Percentiles rank a stretch among this genome's conserved stretches.
Evolutionary conservation across 2,329 filamentous ascomycete species (phyloP).

Genomic region (Sporothrix variecibatus): DNA sequence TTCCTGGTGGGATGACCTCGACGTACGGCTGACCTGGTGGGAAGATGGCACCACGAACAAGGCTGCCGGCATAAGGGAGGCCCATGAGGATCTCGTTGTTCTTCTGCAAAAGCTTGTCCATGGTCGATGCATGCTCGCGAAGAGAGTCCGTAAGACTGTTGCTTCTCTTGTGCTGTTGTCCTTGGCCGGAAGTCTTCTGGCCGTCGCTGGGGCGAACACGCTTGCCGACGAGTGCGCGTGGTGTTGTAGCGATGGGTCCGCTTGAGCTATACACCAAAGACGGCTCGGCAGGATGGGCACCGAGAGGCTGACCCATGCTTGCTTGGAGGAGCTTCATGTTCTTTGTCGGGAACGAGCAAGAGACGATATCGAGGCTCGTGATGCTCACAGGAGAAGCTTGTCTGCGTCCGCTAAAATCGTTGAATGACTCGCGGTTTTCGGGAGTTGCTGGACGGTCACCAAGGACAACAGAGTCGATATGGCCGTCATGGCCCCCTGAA

Average conservation of each 20-base stretch:
- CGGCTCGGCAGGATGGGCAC: conserved; percentile 59
- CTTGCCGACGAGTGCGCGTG: conserved; percentile 60
- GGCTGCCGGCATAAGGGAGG: conserved; percentile 72
- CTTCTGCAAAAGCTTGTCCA: conserved; percentile 54
- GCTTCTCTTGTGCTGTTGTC: conserved; percentile 71
- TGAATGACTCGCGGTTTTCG: conserved; percentile 37
- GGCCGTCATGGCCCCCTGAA: conserved; percentile 45
- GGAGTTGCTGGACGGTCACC: conserved; percentile 52
- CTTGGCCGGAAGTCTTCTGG: conserved; percentile 38
- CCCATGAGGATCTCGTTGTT: conserved; percentile 62
- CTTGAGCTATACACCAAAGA: conserved; percentile 50
- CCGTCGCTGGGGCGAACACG: conserved; percentile 51
- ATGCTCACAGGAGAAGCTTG: conserved; percentile 58
- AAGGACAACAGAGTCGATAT: conserved; percentile 51
- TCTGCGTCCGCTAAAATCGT: conserved; percentile 38
- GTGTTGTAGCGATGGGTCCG: conserved; percentile 59
- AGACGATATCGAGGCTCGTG: conserved; percentile 61
- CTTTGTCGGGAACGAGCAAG: conserved; percentile 64
- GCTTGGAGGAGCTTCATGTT: conserved; percentile 44
- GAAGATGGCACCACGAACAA: conserved; percentile 83
- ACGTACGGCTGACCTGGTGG: conserved; percentile 83
- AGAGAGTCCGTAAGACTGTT: conserved; percentile 86
- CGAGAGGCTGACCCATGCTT: conserved; percentile 47
- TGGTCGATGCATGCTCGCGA: conserved; percentile 60
- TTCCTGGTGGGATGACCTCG: conserved; percentile 60